Conservation (phyloP, 306 rosid genomes). For the Comarum palustre region DNA sequence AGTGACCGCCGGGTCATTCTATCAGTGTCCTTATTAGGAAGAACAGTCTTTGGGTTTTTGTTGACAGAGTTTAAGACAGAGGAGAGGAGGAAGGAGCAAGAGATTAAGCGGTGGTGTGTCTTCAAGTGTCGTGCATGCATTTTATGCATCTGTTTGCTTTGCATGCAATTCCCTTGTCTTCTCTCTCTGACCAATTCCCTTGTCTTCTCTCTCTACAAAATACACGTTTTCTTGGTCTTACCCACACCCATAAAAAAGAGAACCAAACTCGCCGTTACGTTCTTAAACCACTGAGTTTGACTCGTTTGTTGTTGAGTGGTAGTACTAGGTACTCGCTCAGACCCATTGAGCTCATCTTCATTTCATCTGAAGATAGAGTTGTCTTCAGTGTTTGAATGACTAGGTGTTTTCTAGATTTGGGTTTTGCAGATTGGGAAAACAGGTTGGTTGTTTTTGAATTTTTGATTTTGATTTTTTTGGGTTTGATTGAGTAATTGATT, state of each 20-base stretch:
- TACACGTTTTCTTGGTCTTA: conserved; percentile 48
- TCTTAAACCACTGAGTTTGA: conserved; percentile 27
- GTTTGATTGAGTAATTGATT: background rate
- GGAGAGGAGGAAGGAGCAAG: conserved; percentile 27
- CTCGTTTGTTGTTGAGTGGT: conserved; percentile 22
- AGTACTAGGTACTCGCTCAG: background rate
- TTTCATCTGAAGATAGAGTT: background rate
- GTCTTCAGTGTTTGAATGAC: conserved; percentile 19
- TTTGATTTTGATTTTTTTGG: background rate
- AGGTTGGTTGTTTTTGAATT: conserved; percentile 13
- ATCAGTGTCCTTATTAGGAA: conserved; percentile 27
- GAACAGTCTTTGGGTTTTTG: background rate
- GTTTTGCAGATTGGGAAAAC: conserved; percentile 15
- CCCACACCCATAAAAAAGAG: conserved; percentile 8
- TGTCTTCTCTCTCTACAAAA: conserved; percentile 25
- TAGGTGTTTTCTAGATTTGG: conserved; percentile 20
- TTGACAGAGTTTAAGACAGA: background rate
- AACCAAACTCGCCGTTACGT: conserved; percentile 33
- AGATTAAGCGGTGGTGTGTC: conserved; percentile 53
- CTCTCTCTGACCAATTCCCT: conserved; percentile 13
- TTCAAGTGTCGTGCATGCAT: conserved; percentile 99
- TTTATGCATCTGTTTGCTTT: conserved; percentile 75
- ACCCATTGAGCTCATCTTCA: background rate
- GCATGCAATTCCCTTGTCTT: conserved; percentile 89
- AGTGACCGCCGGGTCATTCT: conserved; percentile 26